A percentile compares a stretch with the other conserved stretches of the same genome.
phyloP scores from a whole-genome alignment of 148 eudicot species.

The Mesembryanthemum crystallinum region DNA sequence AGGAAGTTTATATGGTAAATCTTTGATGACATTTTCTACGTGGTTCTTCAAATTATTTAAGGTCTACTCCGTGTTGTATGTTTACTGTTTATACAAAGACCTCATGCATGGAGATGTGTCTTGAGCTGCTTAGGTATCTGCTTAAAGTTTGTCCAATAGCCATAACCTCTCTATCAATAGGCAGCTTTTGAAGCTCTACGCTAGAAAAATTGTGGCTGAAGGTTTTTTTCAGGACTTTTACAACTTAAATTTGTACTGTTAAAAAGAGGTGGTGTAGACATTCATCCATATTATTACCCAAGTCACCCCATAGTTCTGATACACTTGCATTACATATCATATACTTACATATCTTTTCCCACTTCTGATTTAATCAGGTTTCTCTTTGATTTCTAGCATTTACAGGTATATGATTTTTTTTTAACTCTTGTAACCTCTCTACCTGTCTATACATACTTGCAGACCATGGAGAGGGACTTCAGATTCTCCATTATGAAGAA shows the following conservation, averaged over 20 bases:
- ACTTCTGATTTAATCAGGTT: not conserved
- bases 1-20: not conserved
- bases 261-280: not conserved
- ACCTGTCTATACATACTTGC: constrained; percentile 10
- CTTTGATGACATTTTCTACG: no score
- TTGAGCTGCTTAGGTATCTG: not conserved
- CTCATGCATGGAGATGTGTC: not conserved
- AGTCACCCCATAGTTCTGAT: not conserved
- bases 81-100: not conserved
- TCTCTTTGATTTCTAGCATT: not conserved
- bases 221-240: not conserved
- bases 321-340: not conserved
- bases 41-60: not conserved
- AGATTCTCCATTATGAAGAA: constrained; percentile 69
- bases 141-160: not conserved
- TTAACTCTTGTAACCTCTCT: not conserved
- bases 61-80: not conserved
- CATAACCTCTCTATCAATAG: not conserved
- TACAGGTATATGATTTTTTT: not conserved
- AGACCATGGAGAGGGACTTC: constrained; percentile 74
- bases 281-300: not conserved
- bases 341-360: not conserved
- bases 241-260: not conserved
- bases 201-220: not conserved
- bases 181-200: not conserved